These are phyloP conservation scores for Kodamaea sp. DNA, from an alignment of 1,139 yeast genomes.

Conservation along the genomic window DNA sequence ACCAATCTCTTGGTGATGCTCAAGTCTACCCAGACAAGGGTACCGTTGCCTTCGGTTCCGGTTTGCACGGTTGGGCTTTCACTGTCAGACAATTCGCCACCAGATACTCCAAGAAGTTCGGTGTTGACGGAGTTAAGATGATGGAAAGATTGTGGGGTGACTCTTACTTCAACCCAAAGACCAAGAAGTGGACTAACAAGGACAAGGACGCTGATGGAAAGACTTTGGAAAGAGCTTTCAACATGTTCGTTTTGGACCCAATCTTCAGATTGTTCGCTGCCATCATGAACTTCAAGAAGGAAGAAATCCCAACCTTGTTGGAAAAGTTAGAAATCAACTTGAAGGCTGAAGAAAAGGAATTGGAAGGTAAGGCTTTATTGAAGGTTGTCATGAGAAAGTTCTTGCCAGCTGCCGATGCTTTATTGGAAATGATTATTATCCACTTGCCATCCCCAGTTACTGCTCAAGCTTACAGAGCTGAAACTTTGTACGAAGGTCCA, in stretches of 20 bases:
- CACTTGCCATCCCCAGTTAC: constrained; percentile 99
- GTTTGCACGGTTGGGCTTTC: constrained; percentile 99
- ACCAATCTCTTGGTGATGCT: constrained; percentile 86
- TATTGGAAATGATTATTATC: constrained; percentile 96
- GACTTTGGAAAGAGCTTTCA: constrained; percentile 97
- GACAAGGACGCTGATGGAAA: constrained; percentile 95
- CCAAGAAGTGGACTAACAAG: constrained; percentile 99
- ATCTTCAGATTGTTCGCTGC: constrained; percentile 81
- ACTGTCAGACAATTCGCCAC: constrained; percentile 98
- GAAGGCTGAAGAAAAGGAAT: constrained; percentile 93
- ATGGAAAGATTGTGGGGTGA: constrained; percentile 99
- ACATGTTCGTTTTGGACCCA: constrained; percentile 98
- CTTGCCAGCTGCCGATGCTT: constrained; percentile 99
- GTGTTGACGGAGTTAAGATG: constrained; percentile 98
- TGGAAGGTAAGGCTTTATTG: constrained; percentile 97
- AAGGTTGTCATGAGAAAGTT: constrained; percentile 99
- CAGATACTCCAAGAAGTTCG: constrained; percentile 98
- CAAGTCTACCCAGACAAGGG: constrained; percentile 99
- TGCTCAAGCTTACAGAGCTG: constrained; percentile 99
- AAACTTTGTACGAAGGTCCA: constrained; percentile 99
- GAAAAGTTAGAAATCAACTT: constrained; percentile 89
- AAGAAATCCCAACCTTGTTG: constrained; percentile 83
- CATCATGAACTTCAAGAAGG: constrained; percentile 67
- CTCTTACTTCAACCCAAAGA: constrained; percentile 99
- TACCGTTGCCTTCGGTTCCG: constrained; percentile 99